These are phyloP conservation scores for Penicillium sp. DNA, from an alignment of 2,329 filamentous ascomycete genomes.

Conservation along the genomic window DNA sequence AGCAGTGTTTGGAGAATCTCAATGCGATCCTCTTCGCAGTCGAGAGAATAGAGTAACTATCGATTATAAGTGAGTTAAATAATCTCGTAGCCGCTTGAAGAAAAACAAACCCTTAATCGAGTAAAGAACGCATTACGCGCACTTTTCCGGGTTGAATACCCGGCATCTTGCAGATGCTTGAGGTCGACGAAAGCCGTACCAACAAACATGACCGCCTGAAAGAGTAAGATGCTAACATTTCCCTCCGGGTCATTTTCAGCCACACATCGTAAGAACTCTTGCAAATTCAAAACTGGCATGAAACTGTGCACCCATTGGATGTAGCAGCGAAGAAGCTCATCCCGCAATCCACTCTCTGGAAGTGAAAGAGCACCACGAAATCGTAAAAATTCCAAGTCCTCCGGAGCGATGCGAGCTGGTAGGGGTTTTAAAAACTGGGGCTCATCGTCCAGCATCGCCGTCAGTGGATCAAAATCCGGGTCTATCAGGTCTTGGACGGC, in stretches of 20 bases:
- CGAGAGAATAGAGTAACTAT: constrained; percentile 82
- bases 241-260: constrained; percentile 64
- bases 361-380: constrained; percentile 77
- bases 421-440: constrained; percentile 72
- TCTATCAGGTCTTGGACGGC: constrained; percentile 40
- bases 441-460: constrained; percentile 37
- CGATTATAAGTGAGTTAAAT: constrained; percentile 9
- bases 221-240: constrained; percentile 76
- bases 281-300: constrained; percentile 74
- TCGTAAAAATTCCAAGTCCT: constrained; percentile 75
- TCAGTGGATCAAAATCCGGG: constrained; percentile 39
- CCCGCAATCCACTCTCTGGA: constrained; percentile 65
- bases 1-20: constrained; percentile 78
- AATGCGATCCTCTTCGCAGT: constrained; percentile 83
- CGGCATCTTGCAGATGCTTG: constrained; percentile 67
- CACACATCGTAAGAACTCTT: constrained; percentile 54
- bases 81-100: neutral
- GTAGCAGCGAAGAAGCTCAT: constrained; percentile 73
- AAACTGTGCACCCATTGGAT: constrained; percentile 85
- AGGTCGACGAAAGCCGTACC: constrained; percentile 81
- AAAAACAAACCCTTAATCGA: constrained; percentile 66
- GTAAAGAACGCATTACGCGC: constrained; percentile 81
- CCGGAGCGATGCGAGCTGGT: constrained; percentile 67
- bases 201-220: constrained; percentile 91
- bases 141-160: constrained; percentile 70